phyloP scores from a whole-genome alignment of 345 rosid species.

The Erucastrum elatum region DNA sequence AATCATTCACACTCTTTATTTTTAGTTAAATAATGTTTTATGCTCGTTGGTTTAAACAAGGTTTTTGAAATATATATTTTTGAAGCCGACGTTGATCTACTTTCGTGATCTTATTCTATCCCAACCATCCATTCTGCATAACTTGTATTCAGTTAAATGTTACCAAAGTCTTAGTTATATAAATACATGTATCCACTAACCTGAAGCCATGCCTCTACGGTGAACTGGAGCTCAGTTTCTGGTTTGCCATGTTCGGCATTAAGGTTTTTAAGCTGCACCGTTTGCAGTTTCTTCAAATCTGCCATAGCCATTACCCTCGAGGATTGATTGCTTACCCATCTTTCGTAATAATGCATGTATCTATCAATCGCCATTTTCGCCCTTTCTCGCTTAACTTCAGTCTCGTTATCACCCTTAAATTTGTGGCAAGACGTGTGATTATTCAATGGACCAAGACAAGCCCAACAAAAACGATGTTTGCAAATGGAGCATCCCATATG shows the following conservation, averaged over 20 bases:
- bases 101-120: neutral
- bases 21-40: too few species aligned
- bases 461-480: conserved; percentile 19
- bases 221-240: neutral
- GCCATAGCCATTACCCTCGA: conserved; percentile 18
- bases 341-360: conserved; percentile 31
- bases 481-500: conserved; percentile 33
- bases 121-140: neutral
- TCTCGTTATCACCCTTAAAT: conserved; percentile 39
- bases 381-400: neutral
- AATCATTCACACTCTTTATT: neutral
- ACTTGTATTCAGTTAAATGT: neutral
- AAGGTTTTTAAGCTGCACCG: neutral
- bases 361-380: neutral
- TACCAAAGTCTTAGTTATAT: neutral
- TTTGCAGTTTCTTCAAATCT: conserved; percentile 21
- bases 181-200: neutral
- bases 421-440: neutral
- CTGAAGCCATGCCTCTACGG: neutral
- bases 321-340: conserved; percentile 26
- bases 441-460: neutral
- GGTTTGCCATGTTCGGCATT: neutral
- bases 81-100: neutral
- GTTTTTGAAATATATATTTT: neutral
- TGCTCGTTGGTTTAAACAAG: neutral